Conservation (phyloP, 2,329 filamentous ascomycete species). For the Penicillium sp. region DNA sequence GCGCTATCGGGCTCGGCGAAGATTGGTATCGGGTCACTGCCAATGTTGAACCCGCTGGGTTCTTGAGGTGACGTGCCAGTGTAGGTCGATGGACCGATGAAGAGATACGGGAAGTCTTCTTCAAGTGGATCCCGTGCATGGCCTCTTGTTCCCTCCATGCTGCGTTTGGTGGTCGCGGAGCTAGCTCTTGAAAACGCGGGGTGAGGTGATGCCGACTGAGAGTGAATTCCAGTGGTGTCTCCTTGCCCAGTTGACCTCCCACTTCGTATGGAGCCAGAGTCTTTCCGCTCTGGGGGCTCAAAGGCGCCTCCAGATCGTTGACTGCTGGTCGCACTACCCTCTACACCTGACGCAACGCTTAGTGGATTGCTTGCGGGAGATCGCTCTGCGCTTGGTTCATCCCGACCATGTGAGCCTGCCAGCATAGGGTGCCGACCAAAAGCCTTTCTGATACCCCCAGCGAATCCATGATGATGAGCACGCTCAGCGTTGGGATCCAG, state of each 20-base stretch:
- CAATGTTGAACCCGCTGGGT: conserved; percentile 16
- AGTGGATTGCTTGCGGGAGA: conserved; percentile 20
- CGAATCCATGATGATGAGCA: conserved; percentile 39
- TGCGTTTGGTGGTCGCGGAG: conserved; percentile 44
- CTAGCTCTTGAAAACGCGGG: conserved; percentile 38
- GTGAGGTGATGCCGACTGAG: conserved; percentile 39
- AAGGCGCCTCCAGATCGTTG: conserved; percentile 25
- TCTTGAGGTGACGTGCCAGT: conserved; percentile 38
- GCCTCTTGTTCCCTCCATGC: conserved; percentile 58
- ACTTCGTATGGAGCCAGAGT: conserved; percentile 37
- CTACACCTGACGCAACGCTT: conserved; percentile 24
- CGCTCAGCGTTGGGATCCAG: conserved; percentile 26
- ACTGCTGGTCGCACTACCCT: conserved; percentile 23
- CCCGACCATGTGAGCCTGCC: conserved; percentile 46
- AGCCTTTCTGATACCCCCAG: conserved; percentile 58
- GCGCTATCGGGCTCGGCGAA: conserved; percentile 42
- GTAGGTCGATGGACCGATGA: conserved; percentile 70
- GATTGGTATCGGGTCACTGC: conserved; percentile 24
- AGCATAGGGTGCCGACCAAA: conserved; percentile 58
- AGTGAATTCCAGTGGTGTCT: conserved; percentile 28
- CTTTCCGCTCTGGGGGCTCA: conserved; percentile 31
- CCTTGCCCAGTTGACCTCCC: conserved; percentile 26
- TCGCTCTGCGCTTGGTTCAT: conserved; percentile 17
- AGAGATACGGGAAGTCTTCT: conserved; percentile 72
- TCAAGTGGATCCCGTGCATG: conserved; percentile 69